Percentiles rank a stretch among this genome's conserved stretches.
These are phyloP conservation scores for Triticum timopheevii DNA, from an alignment of 176 grass and related monocot genomes.

Conservation along the genomic window DNA sequence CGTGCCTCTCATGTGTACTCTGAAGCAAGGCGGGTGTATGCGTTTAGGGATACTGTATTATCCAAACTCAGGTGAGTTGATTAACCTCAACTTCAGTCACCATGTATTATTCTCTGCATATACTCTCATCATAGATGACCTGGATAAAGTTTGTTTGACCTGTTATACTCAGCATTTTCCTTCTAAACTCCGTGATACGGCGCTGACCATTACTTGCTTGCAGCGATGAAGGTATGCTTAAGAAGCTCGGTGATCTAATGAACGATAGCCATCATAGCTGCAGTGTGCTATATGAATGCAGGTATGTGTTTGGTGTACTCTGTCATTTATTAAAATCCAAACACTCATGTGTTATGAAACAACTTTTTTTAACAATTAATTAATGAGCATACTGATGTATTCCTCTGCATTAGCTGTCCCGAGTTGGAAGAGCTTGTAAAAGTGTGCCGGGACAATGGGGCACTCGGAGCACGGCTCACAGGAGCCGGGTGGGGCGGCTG, in stretches of 20 bases:
- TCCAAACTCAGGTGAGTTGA: constrained; percentile 56
- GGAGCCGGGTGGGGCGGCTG: constrained; percentile 98
- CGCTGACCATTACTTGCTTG: not conserved
- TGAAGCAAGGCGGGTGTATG: constrained; percentile 85
- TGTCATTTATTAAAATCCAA: not conserved
- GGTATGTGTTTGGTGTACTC: constrained; percentile 37
- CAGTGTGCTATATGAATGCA: constrained; percentile 94
- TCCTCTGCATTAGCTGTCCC: constrained; percentile 51
- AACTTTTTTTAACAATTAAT: not conserved
- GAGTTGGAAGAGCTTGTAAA: constrained; percentile 97
- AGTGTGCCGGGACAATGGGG: constrained; percentile 72
- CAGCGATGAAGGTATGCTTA: constrained; percentile 79
- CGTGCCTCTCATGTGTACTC: constrained; percentile 90
- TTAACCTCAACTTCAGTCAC: not conserved
- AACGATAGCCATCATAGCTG: constrained; percentile 92
- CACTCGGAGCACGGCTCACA: constrained; percentile 90
- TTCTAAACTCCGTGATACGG: not conserved
- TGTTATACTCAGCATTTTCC: not conserved
- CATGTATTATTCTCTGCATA: constrained; percentile 3
- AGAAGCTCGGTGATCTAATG: constrained; percentile 84
- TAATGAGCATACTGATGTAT: not conserved
- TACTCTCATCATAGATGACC: not conserved
- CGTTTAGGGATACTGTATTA: constrained; percentile 74
- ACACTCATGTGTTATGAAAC: not conserved
- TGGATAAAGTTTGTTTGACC: not conserved